Conservation (phyloP, 2,329 filamentous ascomycete species). For the Chaetothyriales sp. region DNA sequence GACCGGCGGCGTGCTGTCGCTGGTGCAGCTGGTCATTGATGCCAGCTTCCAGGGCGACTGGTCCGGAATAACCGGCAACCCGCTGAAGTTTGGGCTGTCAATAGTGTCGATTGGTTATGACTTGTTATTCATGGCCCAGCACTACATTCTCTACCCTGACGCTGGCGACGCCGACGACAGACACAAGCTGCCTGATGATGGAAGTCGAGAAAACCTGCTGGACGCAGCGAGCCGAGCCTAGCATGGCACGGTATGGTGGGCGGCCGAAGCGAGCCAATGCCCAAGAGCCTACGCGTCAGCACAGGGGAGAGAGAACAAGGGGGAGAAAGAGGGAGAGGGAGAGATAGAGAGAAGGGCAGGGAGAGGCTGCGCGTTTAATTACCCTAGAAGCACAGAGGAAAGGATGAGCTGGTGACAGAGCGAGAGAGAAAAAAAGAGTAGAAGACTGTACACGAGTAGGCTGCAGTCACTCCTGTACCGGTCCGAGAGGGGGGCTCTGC, state of each 20-base stretch:
- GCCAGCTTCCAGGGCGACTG: slow-evolving; percentile 73
- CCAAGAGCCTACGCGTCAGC: not conserved
- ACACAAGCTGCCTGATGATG: not conserved
- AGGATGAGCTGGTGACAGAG: no score
- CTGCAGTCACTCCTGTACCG: not conserved
- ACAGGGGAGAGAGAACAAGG: no score
- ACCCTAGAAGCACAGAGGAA: no score
- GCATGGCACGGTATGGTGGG: not conserved
- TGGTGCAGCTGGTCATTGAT: slow-evolving; percentile 70
- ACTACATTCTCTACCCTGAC: slow-evolving; percentile 61
- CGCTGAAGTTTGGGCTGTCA: slow-evolving; percentile 73
- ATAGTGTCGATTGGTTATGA: slow-evolving; percentile 82
- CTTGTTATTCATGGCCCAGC: slow-evolving; percentile 70
- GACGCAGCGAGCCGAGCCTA: not conserved
- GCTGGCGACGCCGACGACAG: slow-evolving; percentile 13
- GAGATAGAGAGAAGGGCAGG: no score
- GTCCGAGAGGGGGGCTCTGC: not conserved
- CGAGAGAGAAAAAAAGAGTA: no score
- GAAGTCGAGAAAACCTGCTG: not conserved
- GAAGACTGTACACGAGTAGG: no score
- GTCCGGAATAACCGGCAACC: slow-evolving; percentile 81
- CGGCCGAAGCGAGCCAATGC: not conserved
- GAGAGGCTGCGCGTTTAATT: no score
- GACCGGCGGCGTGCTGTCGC: slow-evolving; percentile 62
- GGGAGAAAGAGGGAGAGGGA: no score